A percentile compares a stretch with the other conserved stretches of the same genome.
Evolutionary conservation across 2,329 filamentous ascomycete genomes (phyloP).

Genomic region (Talaromyces sp.): DNA sequence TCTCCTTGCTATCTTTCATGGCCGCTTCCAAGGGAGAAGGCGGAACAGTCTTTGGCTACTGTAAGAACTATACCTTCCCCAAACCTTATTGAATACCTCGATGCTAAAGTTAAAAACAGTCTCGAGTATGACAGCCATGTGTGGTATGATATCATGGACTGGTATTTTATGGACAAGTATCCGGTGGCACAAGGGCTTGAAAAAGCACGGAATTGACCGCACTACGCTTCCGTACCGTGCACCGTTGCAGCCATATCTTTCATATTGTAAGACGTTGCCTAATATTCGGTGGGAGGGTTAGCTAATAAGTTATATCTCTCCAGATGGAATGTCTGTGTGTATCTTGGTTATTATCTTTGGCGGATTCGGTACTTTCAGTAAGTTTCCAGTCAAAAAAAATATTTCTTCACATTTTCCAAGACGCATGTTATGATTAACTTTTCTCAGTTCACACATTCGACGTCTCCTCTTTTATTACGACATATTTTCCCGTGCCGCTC

Average conservation of each 20-base stretch:
- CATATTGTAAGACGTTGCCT: conserved; percentile 39
- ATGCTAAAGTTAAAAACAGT: conserved; percentile 2
- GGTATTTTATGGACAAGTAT: conserved; percentile 15
- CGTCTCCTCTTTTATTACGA: conserved; percentile 18
- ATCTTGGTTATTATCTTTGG: conserved; percentile 19
- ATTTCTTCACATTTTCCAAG: no score
- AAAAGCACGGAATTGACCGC: conserved; percentile 18
- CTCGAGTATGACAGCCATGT: conserved; percentile 16
- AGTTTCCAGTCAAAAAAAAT: not conserved
- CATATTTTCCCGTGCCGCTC: conserved; percentile 18
- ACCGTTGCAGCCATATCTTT: conserved; percentile 57
- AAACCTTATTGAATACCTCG: not conserved
- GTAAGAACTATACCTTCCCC: conserved; percentile 3
- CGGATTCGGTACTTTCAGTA: conserved; percentile 19
- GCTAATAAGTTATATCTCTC: not conserved
- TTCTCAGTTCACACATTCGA: conserved; percentile 15
- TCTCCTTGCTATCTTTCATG: conserved; percentile 16
- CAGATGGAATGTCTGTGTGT: conserved; percentile 16
- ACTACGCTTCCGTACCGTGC: conserved; percentile 13
- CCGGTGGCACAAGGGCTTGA: conserved; percentile 19
- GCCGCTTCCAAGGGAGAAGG: conserved; percentile 13
- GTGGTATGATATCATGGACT: conserved; percentile 16
- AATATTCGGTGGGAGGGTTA: conserved; percentile 4
- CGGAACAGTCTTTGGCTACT: conserved; percentile 15
- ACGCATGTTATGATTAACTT: not conserved